Evolutionary conservation across 2,329 filamentous ascomycete species (phyloP), one percentile per base, ranked within the genome.

Genomic region (Penicillium sp.): DNA sequence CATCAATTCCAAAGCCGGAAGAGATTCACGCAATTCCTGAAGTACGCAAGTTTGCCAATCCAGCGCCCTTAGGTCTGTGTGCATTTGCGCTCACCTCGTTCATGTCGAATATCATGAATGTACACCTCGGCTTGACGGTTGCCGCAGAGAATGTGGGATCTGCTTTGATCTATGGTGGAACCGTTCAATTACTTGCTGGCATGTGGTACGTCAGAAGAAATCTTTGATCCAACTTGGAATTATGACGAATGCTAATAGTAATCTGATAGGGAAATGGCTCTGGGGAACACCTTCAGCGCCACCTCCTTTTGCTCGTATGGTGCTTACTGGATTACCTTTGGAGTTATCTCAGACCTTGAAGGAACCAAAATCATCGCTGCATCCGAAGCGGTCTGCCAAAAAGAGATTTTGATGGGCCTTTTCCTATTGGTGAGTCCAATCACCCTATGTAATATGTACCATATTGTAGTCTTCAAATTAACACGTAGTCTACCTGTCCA

Each of bases 201-300:
- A 68, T 68, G 55, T 68, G 66, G 66, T 68, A 64, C 55, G 65
- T 65, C 10, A 11, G 33, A 11, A 14, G 2, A 8, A 22, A 2
- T 33, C 28, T 26, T 25, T 11, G 30, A 19, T 16, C 8, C 10
- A 16, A 43, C 22, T 48, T 14, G 4, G 14, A 28, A 51, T 37
- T 57, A 16, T 5, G 42, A 11, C 6, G 3, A 2, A 45, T 25
- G 22, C 38, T 11, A 45, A 43, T 25, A 3, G 7, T 25, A 10
- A 40, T 13, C 0, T 16, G 26, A 6, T 26, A 68, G 66, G 66
- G 66, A 68, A 61, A 65, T 68, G 60, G 62, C 62, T 0, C 40
- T 63, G 10, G 66, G 66, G 19, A 68, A 68, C 37, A 68, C 66
- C 7, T 68, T 68, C 14, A 60, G 64, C n/a, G 66, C 66, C 5